These are phyloP conservation scores for Suaeda aralocaspica DNA, from an alignment of 148 eudicot genomes.

Conservation along the genomic window DNA sequence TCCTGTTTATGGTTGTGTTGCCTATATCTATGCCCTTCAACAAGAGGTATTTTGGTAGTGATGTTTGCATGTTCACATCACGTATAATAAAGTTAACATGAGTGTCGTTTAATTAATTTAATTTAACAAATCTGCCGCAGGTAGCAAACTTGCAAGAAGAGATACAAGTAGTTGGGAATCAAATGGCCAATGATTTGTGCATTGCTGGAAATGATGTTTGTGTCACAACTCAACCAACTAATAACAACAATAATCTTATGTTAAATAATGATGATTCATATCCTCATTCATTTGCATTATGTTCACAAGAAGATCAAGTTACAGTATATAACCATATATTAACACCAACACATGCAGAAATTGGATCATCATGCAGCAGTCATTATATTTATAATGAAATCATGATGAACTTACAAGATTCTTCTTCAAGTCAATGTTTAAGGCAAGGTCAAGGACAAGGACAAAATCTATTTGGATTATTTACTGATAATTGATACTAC, in stretches of 20 bases:
- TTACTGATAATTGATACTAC: neutral
- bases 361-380: constrained; percentile 4
- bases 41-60: constrained; percentile 46
- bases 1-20: constrained; percentile 78
- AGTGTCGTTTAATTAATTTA: neutral
- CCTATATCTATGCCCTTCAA: constrained; percentile 68
- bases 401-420: neutral
- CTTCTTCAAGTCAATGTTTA: constrained; percentile 6
- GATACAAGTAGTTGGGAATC: constrained; percentile 44
- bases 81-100: too few relatives aligned
- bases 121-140: constrained; percentile 27
- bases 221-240: constrained; percentile 18
- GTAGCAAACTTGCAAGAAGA: constrained; percentile 67
- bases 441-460: constrained; percentile 7
- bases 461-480: neutral
- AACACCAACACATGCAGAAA: constrained; percentile 1
- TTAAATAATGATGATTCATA: neutral
- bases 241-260: constrained; percentile 7
- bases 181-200: constrained; percentile 32
- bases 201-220: constrained; percentile 2
- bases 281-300: neutral
- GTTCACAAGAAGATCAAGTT: constrained; percentile 3
- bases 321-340: neutral
- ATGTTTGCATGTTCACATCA: too few relatives aligned
- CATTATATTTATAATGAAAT: neutral